Conservation (phyloP, 192 early-diverging fungal genomes). For the Gonapodya prolifera region DNA sequence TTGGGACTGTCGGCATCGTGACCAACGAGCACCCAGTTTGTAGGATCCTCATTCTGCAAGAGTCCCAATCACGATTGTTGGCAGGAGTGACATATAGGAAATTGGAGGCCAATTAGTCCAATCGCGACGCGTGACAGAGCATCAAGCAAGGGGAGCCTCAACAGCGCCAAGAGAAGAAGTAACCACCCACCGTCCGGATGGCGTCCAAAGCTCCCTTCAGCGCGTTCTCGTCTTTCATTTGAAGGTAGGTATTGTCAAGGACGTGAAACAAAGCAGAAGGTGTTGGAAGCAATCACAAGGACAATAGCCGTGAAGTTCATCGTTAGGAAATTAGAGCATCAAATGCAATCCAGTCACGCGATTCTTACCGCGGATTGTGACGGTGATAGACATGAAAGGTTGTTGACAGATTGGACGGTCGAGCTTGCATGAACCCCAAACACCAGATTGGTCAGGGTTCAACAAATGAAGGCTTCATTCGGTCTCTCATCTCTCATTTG, state of each 20-base stretch:
- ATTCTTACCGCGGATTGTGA: background rate
- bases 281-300: too few relatives aligned
- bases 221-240: background rate
- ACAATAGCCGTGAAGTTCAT: too few relatives aligned
- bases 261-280: too few relatives aligned
- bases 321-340: too few relatives aligned
- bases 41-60: background rate
- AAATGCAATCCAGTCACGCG: too few relatives aligned
- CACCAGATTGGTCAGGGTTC: too few relatives aligned
- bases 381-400: background rate
- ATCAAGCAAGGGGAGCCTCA: background rate
- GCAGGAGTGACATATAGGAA: background rate
- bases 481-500: too few relatives aligned
- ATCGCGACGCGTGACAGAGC: background rate
- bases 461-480: too few relatives aligned
- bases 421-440: too few relatives aligned
- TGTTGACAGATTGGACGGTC: too few relatives aligned
- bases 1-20: slow-evolving; percentile 16
- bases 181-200: background rate
- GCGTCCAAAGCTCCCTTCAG: background rate
- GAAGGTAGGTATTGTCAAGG: background rate
- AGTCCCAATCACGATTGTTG: background rate
- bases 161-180: background rate
- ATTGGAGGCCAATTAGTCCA: background rate
- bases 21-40: slow-evolving; percentile 13